A percentile compares a stretch with the other conserved stretches of the same genome.
phyloP scores from a whole-genome alignment of 805 yeast genomes.

The Kuraishia piskuri region DNA sequence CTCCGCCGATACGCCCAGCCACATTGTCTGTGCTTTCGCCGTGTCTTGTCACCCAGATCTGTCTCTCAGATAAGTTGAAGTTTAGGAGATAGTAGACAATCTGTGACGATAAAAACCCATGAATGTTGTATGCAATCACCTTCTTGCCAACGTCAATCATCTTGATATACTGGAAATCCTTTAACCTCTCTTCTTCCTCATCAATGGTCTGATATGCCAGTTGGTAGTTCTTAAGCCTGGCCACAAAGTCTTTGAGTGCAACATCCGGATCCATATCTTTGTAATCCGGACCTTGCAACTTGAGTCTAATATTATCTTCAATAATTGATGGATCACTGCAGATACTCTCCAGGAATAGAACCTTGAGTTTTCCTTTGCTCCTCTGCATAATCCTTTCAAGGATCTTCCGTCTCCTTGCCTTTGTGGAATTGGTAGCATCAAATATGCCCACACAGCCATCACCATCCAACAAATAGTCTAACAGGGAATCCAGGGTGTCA shows the following conservation, averaged over 20 bases:
- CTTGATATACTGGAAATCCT: slow-evolving; percentile 75
- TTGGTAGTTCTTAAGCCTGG: slow-evolving; percentile 75
- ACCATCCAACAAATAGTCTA: slow-evolving; percentile 68
- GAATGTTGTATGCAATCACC: slow-evolving; percentile 85
- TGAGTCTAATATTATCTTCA: slow-evolving; percentile 76
- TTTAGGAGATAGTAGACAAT: slow-evolving; percentile 83
- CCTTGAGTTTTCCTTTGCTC: slow-evolving; percentile 58
- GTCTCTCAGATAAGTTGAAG: slow-evolving; percentile 82
- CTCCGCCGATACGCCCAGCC: slow-evolving; percentile 85
- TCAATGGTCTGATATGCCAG: slow-evolving; percentile 87
- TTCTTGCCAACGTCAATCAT: slow-evolving; percentile 96
- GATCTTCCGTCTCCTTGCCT: slow-evolving; percentile 50
- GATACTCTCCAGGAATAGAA: slow-evolving; percentile 76
- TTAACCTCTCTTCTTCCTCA: slow-evolving; percentile 55
- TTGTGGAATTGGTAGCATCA: slow-evolving; percentile 78
- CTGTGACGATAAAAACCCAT: slow-evolving; percentile 84
- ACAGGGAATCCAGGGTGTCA: slow-evolving; percentile 76
- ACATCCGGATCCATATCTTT: slow-evolving; percentile 70
- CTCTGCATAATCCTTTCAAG: slow-evolving; percentile 47
- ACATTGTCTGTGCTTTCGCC: slow-evolving; percentile 90
- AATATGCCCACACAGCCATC: slow-evolving; percentile 90
- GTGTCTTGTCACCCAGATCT: slow-evolving; percentile 91
- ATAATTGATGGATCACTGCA: slow-evolving; percentile 76
- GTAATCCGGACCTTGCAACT: slow-evolving; percentile 81
- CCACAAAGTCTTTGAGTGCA: slow-evolving; percentile 77